Base-by-base conservation (phyloP, 306 rosid genomes). In the Citrullus colocynthis region DNA sequence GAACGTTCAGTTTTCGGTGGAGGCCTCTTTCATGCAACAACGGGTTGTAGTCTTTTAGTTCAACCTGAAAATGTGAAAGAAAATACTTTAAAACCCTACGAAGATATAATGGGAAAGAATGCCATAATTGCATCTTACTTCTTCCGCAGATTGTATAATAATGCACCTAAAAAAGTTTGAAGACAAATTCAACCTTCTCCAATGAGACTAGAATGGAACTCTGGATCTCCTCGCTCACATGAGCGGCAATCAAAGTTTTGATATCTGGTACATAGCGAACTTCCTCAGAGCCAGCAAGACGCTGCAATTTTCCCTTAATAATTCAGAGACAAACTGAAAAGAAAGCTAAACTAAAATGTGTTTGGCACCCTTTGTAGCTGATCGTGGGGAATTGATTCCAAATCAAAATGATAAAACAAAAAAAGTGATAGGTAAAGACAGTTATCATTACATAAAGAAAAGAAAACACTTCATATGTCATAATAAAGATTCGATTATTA, bases 281-380 rank as follows among this genome's bases (percentile, higher is more conserved):
- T 85, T 91, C 97, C 84, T 91, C 97, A 71, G 91, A 90, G 82
- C 91, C 90, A 52, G 97, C 97, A 80, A 89, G 83, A 51, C 89
- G 91, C 94, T 91, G 92, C 83, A 55, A 58, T 78, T 83, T 85
- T 74, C 44, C 78, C 79, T 71, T 52, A 56, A 67, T 55, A 57
- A 76, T 85, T 71, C 79, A 62, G 45, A 61, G 16, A 45, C 45
- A 57, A 80, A 62, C 63, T 56, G 21, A 69, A 65, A 63, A 30
- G 72, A 75, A 83, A 80, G 51, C 78, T 51, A 70, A 65, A 67
- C 74, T 81, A 80, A 73, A 73, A 41, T 49, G 59, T 59, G 62
- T 55, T 57, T 73, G 62, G 59, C 76, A 79, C 65, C 72, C 52
- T 52, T 66, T 32, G 15, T 44, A 76, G 69, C 45, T 56, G 66